phyloP scores from a whole-genome alignment of 2,329 filamentous ascomycete species.

The Aspergillus candidus region DNA sequence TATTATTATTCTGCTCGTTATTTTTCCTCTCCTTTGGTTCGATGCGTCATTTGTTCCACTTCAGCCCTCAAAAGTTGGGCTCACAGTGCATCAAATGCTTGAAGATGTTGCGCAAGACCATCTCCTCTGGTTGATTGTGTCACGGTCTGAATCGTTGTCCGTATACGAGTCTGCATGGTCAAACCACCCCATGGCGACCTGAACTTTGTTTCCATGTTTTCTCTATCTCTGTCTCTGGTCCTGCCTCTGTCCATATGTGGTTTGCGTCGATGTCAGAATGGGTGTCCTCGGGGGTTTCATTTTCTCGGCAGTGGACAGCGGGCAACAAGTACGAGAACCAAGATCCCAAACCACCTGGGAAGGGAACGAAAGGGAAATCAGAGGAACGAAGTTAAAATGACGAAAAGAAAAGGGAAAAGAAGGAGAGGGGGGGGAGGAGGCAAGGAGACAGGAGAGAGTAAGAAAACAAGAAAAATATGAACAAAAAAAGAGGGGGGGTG shows the following conservation, averaged over 20 bases:
- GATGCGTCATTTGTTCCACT: not conserved
- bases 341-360: not conserved
- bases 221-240: not conserved
- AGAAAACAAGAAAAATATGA: not conserved
- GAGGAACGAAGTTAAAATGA: not conserved
- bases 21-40: conserved; percentile 2
- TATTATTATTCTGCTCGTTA: conserved; percentile 11
- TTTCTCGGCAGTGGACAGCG: not conserved
- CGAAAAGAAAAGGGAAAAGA: not conserved
- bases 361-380: not conserved
- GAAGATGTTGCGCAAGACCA: no score
- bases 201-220: not conserved
- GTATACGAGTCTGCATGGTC: no score
- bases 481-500: conserved; percentile 8
- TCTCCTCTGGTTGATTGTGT: no score
- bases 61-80: not conserved
- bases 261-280: no score
- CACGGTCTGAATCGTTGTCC: no score
- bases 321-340: not conserved
- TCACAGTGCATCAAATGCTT: not conserved
- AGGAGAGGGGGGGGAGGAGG: not conserved
- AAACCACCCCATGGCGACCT: no score
- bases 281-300: no score
- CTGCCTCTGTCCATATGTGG: no score
- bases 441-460: not conserved